phyloP scores from a whole-genome alignment of 2,329 filamentous ascomycete species.

The Trichoderma sp. region DNA sequence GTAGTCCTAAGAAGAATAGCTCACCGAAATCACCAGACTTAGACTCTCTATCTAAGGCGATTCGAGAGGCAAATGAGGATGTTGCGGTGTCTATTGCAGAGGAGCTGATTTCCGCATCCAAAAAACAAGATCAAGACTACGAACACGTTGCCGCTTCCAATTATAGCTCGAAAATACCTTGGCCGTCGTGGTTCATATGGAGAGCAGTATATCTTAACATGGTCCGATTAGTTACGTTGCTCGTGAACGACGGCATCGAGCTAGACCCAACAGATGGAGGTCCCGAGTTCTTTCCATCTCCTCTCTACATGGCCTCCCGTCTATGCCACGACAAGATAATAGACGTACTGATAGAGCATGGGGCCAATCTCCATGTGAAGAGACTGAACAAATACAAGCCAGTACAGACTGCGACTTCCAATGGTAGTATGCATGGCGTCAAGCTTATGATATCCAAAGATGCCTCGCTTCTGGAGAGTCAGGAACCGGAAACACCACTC shows the following conservation, averaged over 20 bases:
- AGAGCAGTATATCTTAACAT: neutral
- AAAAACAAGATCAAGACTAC: neutral
- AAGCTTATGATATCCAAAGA: neutral
- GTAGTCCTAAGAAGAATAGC: neutral
- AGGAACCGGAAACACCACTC: neutral
- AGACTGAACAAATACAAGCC: neutral
- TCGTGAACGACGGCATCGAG: neutral
- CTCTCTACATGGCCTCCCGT: neutral
- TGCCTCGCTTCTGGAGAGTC: neutral
- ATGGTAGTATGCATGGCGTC: neutral
- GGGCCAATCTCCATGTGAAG: neutral
- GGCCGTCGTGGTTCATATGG: neutral
- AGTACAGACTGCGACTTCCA: neutral
- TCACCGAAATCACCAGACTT: neutral
- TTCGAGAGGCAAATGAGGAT: neutral
- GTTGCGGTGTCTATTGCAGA: neutral
- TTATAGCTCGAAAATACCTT: neutral
- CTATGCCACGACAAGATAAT: neutral
- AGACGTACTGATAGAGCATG: neutral
- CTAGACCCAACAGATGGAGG: too few species aligned
- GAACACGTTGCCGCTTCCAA: neutral
- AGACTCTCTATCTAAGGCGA: neutral
- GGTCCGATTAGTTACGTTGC: neutral
- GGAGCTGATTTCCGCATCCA: neutral
- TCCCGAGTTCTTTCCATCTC: neutral